Evolutionary conservation across 805 yeast species (phyloP), one percentile per base, ranked within the genome.

Genomic region (Saccharomycopsis sp.): DNA sequence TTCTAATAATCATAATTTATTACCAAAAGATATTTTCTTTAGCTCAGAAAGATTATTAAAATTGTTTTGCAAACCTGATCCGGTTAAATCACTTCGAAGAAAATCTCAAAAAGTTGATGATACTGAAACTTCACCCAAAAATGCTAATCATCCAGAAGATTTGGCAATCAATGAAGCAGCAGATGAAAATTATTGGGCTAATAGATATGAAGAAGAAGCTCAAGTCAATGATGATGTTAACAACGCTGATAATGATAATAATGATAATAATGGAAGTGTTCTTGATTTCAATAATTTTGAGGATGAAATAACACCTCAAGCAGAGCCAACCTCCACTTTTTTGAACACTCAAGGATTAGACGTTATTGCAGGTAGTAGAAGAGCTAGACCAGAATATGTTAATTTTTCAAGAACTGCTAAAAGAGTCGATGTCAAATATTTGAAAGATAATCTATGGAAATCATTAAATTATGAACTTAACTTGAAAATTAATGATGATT

Each of bases 391-490:
- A 2, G 69, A 64, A 19, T 61, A 67, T 40, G 67, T 78, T 18
- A 72, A 67, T 45, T 83, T 73, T 52, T 77, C 94, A 2, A 67
- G 77, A 36, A 72, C 74, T 5, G 85, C 95, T 3, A 86, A 85
- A 55, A 72, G 75, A 46, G 92, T 87, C 21, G 88, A 86, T 52
- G 81, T 87, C 26, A 72, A 74, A 47, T 61, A 64, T 20, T 63
- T 86, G 39, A 86, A 87, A 61, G 79, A 77, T 40, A 83, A 82
- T 51, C 52, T 86, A 30, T 86, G 95, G 94, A 64, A 65, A 25
- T 66, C 72, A 1, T 61, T 77, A 3, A 63, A 60, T 17, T 53
- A 51, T 25, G 55, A 50, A 14, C 42, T 49, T 5, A 38, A 39
- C 15, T 43, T 4, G 57, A 55, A 32, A 52, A 64, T 56, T 23